These are phyloP conservation scores for Mikania micrantha DNA, from an alignment of 129 eudicot species.

Conservation along the genomic window DNA sequence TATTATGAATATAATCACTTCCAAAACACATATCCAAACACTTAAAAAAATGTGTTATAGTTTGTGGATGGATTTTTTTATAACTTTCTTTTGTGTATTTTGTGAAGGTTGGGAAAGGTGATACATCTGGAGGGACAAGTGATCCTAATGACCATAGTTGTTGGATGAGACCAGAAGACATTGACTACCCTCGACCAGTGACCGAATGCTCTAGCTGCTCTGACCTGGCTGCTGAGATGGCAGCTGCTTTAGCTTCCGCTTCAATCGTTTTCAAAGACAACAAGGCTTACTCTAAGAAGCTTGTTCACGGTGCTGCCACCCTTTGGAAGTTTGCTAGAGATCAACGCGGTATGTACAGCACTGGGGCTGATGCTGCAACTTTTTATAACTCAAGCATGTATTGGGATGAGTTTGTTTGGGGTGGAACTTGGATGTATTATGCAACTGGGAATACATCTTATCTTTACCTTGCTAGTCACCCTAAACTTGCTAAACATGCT, in stretches of 20 bases:
- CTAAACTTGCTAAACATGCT: conserved; percentile 74
- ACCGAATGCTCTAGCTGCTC: conserved; percentile 66
- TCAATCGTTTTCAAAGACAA: conserved; percentile 93
- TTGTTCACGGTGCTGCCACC: conserved; percentile 91
- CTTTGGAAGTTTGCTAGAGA: conserved; percentile 63
- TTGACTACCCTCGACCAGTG: conserved; percentile 69
- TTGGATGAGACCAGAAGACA: conserved; percentile 95
- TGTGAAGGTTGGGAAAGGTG: conserved; percentile 76
- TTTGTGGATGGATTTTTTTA: not conserved
- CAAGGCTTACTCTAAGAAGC: conserved; percentile 83
- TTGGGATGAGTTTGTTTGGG: conserved; percentile 95
- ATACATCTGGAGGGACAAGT: conserved; percentile 58
- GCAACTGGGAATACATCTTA: conserved; percentile 85
- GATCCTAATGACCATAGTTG: conserved; percentile 83
- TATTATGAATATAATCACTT: not conserved
- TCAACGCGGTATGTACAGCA: conserved; percentile 76
- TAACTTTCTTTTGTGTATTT: not conserved
- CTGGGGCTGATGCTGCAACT: conserved; percentile 54
- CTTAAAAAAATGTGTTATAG: not conserved
- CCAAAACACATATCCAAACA: not conserved
- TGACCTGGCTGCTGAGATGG: conserved; percentile 97
- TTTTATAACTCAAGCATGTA: conserved; percentile 82
- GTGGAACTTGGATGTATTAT: conserved; percentile 87
- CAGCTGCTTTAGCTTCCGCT: conserved; percentile 93
- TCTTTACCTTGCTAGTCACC: conserved; percentile 72